Evolutionary conservation across 257 asterid genomes (phyloP).

Genomic region (Gentiana macrophylla): DNA sequence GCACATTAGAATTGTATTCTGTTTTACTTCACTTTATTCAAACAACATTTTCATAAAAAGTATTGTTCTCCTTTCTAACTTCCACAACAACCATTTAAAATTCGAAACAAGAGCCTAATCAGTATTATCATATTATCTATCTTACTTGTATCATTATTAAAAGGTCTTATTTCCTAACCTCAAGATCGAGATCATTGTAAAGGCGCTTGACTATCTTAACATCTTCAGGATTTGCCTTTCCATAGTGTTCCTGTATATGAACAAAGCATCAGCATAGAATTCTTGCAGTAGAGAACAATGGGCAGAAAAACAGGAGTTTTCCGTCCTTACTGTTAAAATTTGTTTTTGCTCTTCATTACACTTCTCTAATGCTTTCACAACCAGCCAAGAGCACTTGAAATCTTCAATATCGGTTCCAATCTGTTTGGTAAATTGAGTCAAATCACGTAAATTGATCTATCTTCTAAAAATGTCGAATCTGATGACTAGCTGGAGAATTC

Average conservation of each 20-base stretch:
- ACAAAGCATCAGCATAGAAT: neutral
- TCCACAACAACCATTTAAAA: neutral
- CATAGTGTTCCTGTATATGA: conserved; percentile 32
- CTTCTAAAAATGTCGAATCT: neutral
- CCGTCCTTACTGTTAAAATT: conserved; percentile 18
- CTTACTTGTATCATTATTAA: too few relatives aligned
- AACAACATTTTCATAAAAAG: too few relatives aligned
- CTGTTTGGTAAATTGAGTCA: conserved; percentile 10
- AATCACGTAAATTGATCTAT: neutral
- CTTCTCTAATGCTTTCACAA: conserved; percentile 26
- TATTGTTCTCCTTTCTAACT: too few relatives aligned
- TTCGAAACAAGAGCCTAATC: neutral
- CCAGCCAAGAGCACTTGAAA: conserved; percentile 38
- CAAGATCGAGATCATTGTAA: conserved; percentile 25
- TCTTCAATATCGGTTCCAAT: conserved; percentile 39
- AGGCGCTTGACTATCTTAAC: conserved; percentile 28
- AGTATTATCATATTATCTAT: neutral
- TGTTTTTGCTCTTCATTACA: conserved; percentile 23
- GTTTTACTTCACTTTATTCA: too few relatives aligned
- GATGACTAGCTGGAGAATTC: neutral
- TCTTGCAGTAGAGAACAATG: neutral
- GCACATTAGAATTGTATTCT: neutral
- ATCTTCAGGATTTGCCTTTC: conserved; percentile 25
- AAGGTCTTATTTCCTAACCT: conserved; percentile 11
- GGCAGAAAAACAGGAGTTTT: neutral